Conservation (phyloP, 192 early-diverging fungal species). For the Thamnidium elegans region DNA sequence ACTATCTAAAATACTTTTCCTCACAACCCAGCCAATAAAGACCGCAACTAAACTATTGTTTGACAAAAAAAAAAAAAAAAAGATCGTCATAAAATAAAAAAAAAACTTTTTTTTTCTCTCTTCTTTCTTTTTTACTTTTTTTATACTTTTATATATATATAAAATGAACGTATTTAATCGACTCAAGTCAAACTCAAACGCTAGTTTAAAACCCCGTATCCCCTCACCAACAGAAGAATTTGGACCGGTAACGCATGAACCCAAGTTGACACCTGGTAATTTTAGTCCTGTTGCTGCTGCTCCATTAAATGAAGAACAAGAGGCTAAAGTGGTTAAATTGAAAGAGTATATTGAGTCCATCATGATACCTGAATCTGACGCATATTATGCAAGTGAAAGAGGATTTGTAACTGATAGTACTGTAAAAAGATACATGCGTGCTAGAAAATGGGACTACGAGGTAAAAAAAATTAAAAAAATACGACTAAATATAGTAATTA, state of each 20-base stretch:
- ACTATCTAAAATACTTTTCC: too few relatives aligned
- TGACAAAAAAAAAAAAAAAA: conserved; percentile 14
- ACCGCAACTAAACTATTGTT: not conserved
- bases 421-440: conserved; percentile 38
- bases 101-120: not conserved
- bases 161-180: conserved; percentile 16
- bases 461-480: conserved; percentile 8
- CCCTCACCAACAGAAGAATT: not conserved
- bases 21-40: not conserved
- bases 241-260: conserved; percentile 18
- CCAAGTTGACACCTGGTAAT: conserved; percentile 27
- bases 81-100: not conserved
- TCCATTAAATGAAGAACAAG: conserved; percentile 26
- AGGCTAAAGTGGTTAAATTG: conserved; percentile 22
- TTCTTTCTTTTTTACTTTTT: not conserved
- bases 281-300: conserved; percentile 10
- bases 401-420: conserved; percentile 36
- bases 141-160: not conserved
- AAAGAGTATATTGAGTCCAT: conserved; percentile 19
- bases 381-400: conserved; percentile 35
- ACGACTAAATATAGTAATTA: not conserved
- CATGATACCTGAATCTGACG: conserved; percentile 26
- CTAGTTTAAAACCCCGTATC: not conserved
- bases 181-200: conserved; percentile 13
- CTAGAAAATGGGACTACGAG: conserved; percentile 41